Evolutionary conservation across 305 asterid species (phyloP), one percentile per base, ranked within the genome.

Genomic region (Fraxinus angustifolia): DNA sequence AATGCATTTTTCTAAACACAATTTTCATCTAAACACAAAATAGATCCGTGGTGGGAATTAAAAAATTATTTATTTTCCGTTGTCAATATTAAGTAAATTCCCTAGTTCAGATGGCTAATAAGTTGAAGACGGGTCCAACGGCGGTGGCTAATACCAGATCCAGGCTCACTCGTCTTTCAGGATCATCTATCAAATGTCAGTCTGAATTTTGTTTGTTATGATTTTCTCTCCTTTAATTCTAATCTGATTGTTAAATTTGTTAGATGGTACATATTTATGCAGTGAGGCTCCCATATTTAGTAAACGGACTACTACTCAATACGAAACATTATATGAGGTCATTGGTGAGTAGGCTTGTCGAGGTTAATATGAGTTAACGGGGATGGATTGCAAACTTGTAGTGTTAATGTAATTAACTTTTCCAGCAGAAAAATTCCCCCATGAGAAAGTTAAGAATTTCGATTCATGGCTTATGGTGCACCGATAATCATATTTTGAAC

Each of bases 131-230:
- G 42, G 87, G 42, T 62, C 98, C 97, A 26, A 48, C 92, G 40
- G 82, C 92, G 30, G 97, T 91, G 87, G 86, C 88, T 80, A 87
- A 92, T 80, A 95, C 97, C 50, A 93, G 86, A 87, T 95, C 98
- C 83, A 90, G 99, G 88, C 85, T 95, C 21, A 95, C 99, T 77
- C 93, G 97, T 87, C 98, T 93, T 68, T 93, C 99, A 48, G 99
- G 98, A 76, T 95, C 99, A 26, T 90, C 97, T 4, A 73, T 87
- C 80, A 88, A 84, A 89, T 83, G 97, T 93, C 82, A 91, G 98
- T 85, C 26, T 87, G 70, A 1, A 62, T 60, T 31, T 81, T 80
- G 23, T 76, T 73, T 26, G 14, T 8, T 40, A n/a, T 26, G 14
- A 79, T 68, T 3, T 42, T 14, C 3, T 38, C 45, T 38, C 45